A percentile compares a stretch with the other conserved stretches of the same genome.
These are phyloP conservation scores for Cryptococcus neoformans DNA, from an alignment of 1,284 basidiomycete species.

Conservation along the genomic window DNA sequence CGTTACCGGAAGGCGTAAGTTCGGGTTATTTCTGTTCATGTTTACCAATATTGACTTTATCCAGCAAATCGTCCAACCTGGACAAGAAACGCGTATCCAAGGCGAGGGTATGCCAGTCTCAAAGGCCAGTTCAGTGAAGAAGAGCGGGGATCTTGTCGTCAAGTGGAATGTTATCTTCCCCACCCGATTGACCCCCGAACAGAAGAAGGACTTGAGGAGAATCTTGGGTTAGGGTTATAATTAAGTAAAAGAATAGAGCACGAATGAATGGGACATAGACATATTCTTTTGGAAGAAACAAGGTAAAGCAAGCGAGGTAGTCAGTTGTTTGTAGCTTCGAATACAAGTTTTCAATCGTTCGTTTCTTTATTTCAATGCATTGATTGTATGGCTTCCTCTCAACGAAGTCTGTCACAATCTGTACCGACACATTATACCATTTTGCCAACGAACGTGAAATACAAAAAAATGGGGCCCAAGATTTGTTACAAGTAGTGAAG, in stretches of 20 bases:
- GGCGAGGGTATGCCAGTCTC: conserved; percentile 91
- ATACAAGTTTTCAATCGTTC: neutral
- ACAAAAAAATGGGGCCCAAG: neutral
- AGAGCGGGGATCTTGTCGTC: conserved; percentile 78
- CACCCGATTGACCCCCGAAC: conserved; percentile 62
- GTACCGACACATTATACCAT: neutral
- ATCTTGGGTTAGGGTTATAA: conserved; percentile 51
- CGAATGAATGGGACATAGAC: neutral
- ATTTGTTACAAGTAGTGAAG: neutral
- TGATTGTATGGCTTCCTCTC: conserved; percentile 1
- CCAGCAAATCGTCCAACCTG: conserved; percentile 70
- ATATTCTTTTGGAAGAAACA: neutral
- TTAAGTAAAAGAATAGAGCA: neutral
- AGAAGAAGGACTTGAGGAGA: conserved; percentile 76
- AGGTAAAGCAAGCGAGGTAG: neutral
- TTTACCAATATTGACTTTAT: neutral
- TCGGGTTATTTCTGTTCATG: neutral
- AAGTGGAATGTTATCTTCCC: conserved; percentile 85
- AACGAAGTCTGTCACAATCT: neutral
- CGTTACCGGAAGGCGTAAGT: conserved; percentile 58
- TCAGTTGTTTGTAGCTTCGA: neutral
- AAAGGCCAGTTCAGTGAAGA: conserved; percentile 67
- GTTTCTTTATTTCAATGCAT: conserved; percentile 6
- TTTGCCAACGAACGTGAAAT: neutral
- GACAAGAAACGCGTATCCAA: conserved; percentile 63